These are phyloP conservation scores for Vairimorpha ceranae DNA, from an alignment of 371 early-diverging fungal genomes.

Conservation along the genomic window DNA sequence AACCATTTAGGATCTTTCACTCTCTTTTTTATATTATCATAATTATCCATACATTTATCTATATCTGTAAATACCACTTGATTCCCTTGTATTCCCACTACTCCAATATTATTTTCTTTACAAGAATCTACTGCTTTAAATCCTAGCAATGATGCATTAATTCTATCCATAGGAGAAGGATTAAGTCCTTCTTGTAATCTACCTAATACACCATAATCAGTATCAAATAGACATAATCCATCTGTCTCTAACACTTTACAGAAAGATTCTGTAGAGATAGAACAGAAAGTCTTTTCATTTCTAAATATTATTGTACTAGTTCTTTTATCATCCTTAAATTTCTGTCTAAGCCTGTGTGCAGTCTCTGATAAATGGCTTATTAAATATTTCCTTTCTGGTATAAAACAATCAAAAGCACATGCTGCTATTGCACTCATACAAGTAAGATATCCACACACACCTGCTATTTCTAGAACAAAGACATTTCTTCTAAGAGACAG, in stretches of 20 bases:
- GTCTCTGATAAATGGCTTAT: conserved; percentile 50
- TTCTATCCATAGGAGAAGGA: conserved; percentile 86
- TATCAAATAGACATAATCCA: conserved; percentile 76
- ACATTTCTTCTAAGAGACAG: conserved; percentile 78
- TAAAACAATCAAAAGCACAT: conserved; percentile 84
- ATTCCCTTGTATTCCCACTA: conserved; percentile 34
- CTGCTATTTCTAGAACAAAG: conserved; percentile 92
- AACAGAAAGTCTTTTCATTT: conserved; percentile 46
- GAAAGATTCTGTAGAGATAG: conserved; percentile 70
- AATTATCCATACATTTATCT: conserved; percentile 14
- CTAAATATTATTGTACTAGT: conserved; percentile 46
- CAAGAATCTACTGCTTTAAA: conserved; percentile 46
- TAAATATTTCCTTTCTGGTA: conserved; percentile 66
- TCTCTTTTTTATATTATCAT: conserved; percentile 26
- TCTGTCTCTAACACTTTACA: conserved; percentile 80
- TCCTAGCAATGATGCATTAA: conserved; percentile 70
- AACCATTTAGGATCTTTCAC: conserved; percentile 47
- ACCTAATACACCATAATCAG: conserved; percentile 80
- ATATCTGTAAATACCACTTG: conserved; percentile 33
- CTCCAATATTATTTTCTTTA: conserved; percentile 16
- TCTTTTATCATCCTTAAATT: conserved; percentile 41
- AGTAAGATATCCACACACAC: conserved; percentile 88
- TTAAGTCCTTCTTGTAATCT: conserved; percentile 89
- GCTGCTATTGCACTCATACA: conserved; percentile 76
- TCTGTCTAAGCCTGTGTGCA: conserved; percentile 42